These are phyloP conservation scores for Fusarium sp. DNA, from an alignment of 2,329 filamentous ascomycete genomes.

Conservation along the genomic window DNA sequence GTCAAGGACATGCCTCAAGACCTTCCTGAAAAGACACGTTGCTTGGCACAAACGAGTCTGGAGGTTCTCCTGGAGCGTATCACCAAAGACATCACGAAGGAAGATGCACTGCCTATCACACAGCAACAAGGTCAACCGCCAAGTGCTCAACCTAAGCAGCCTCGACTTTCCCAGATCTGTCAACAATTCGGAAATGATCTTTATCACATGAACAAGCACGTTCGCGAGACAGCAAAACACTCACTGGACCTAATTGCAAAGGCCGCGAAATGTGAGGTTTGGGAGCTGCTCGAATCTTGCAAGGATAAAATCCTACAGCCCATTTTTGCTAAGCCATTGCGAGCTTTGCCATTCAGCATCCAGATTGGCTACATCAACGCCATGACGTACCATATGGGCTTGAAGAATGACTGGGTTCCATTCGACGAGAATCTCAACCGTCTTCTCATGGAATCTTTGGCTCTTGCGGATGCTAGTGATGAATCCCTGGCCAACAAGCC, in stretches of 20 bases:
- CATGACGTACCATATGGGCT: constrained; percentile 91
- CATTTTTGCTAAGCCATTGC: constrained; percentile 94
- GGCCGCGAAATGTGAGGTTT: constrained; percentile 80
- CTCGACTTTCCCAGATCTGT: constrained; percentile 80
- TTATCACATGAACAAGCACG: constrained; percentile 94
- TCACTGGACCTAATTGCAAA: constrained; percentile 85
- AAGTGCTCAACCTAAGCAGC: constrained; percentile 57
- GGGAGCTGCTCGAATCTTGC: constrained; percentile 88
- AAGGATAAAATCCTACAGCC: constrained; percentile 90
- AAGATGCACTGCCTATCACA: constrained; percentile 65
- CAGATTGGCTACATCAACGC: constrained; percentile 99
- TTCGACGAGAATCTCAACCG: constrained; percentile 94
- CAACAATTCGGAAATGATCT: constrained; percentile 88
- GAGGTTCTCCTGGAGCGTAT: constrained; percentile 82
- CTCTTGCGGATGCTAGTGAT: constrained; percentile 92
- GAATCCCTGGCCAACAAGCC: constrained; percentile 93
- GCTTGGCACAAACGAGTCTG: constrained; percentile 84
- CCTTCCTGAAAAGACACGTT: constrained; percentile 87
- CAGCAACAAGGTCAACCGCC: constrained; percentile 55
- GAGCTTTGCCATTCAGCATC: constrained; percentile 90
- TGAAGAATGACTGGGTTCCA: constrained; percentile 88
- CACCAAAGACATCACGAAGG: constrained; percentile 81
- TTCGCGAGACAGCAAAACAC: constrained; percentile 85
- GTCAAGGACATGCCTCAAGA: constrained; percentile 98
- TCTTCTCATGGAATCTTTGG: constrained; percentile 91